Evolutionary conservation across 495 filamentous ascomycete species (phyloP).

Genomic region (Xylaria grammica): DNA sequence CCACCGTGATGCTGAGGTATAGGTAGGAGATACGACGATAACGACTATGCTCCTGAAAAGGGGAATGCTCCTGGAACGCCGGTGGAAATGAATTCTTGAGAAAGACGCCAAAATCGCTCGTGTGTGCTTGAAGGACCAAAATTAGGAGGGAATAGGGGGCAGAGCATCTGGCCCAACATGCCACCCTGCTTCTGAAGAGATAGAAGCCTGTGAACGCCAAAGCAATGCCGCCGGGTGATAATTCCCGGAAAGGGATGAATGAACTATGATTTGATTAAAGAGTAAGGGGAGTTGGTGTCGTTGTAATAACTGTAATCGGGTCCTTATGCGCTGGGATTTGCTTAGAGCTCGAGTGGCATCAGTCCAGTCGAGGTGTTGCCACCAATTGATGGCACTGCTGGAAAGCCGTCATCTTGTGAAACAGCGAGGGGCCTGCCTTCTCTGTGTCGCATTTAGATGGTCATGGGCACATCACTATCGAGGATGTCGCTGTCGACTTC

Average conservation of each 20-base stretch:
- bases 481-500: conserved; percentile 35
- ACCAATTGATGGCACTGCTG: neutral
- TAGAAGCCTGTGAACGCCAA: conserved; percentile 33
- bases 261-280: conserved; percentile 21
- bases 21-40: conserved; percentile 9
- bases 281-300: neutral
- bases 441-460: conserved; percentile 25
- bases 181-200: conserved; percentile 16
- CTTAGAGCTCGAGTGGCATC: neutral
- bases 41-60: conserved; percentile 15
- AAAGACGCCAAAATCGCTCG: conserved; percentile 21
- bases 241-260: conserved; percentile 24
- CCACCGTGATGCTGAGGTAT: conserved; percentile 24
- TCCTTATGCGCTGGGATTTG: neutral
- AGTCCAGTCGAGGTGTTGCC: neutral
- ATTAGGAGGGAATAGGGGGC: neutral
- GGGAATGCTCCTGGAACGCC: conserved; percentile 23
- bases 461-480: conserved; percentile 33
- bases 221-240: conserved; percentile 32
- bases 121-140: conserved; percentile 9
- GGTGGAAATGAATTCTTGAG: conserved; percentile 19
- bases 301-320: neutral
- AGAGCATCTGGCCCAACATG: neutral
- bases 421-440: conserved; percentile 2
- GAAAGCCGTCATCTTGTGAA: neutral